Evolutionary conservation across 2,329 filamentous ascomycete species (phyloP), one percentile per base, ranked within the genome.

Genomic region (Alternaria panax): DNA sequence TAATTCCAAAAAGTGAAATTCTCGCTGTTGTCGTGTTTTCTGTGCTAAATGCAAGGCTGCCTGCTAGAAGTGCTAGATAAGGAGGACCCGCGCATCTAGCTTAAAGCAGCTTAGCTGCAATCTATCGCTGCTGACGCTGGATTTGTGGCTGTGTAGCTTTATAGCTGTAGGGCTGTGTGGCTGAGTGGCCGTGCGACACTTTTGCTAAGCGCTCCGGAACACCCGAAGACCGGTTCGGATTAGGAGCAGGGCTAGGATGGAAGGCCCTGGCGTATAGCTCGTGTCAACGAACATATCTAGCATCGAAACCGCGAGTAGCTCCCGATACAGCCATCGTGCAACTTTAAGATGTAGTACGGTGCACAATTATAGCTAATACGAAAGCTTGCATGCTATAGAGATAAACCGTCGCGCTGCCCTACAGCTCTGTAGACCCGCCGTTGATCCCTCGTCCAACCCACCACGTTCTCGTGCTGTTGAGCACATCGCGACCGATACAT

Each of bases 1-100:
- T 59, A 57, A 65, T 65, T 60, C 59, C 62, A 65, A 56, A 51
- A 55, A 60, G 53, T 62, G 30, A 46, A 54, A 57, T 64, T 59
- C 59, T 61, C 61, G 58, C 59, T 64, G 28, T 12, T 30, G 7
- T 30, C 12, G 3, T 30, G 3, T 9, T 30, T 30, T 3, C n/a
- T 30, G 3, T 30, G 3, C 28, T 30, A 30, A 30, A 2, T 30
- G 2, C 3, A 30, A 30, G 28, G 1, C 28, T 12, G 28, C 28
- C 28, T 30, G 12, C 28, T 30, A 30, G 11, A 30, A 30, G 28
- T 30, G n/a, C 16, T 38, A 38, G 16, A 38, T 9, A 38, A 46
- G 43, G 5, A 46, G 43, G 8, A 30, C 43, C 27, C 16, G 16
- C 7, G 32, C 4, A 47, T 27, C 27, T 32, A 46, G 27, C 43